Evolutionary conservation across 805 yeast species (phyloP), one percentile per base, ranked within the genome.

Genomic region (Candida railenensis): DNA sequence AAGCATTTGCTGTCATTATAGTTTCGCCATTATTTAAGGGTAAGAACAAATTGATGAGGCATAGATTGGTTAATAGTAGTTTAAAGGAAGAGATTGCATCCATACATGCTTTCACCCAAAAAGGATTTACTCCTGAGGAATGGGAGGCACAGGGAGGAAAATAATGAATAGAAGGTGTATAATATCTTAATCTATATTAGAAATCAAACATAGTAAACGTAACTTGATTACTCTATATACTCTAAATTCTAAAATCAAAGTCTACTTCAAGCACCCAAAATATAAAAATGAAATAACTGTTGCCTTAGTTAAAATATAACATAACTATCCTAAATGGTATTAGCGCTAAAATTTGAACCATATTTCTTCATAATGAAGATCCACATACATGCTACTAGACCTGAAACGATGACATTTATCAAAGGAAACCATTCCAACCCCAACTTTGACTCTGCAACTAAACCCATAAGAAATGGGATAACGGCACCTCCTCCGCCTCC

Each of bases 31-130:
- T 73, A 19, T 94, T 95, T 64, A 65, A 74, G 49, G 94, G 94
- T 20, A 89, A 89, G 68, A 89, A 89, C 67, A 87, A 87, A 62
- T 73, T 94, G 42, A 80, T 83, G 73, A 79, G 99, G 59, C 96
- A 92, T 57, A 74, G 98, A 53, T 58, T 90, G 54, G 96, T 95
- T 41, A 94, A 94, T 65, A 71, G 63, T 28, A 82, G 87, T 1
- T 73, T 94, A 51, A 84, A 85, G 56, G 89, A 85, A n/a, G 96
- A 91, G 62, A 88, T 94, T 28, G 84, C 87, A 0, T 67, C 74
- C 3, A 91, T 94, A 39, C 99, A 94, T 66, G 98, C 99, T 0
- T 94, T 95, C 64, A 89, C 97, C 0, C 97, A 94, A 59, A 90
- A 89, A 67, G 87, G 73, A 11, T 92, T 82, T 60, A 91, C 97